A percentile compares a stretch with the other conserved stretches of the same genome.
These are phyloP conservation scores for Trichomonas vaginalis DNA, from an alignment of 208 protist species.

Conservation along the genomic window DNA sequence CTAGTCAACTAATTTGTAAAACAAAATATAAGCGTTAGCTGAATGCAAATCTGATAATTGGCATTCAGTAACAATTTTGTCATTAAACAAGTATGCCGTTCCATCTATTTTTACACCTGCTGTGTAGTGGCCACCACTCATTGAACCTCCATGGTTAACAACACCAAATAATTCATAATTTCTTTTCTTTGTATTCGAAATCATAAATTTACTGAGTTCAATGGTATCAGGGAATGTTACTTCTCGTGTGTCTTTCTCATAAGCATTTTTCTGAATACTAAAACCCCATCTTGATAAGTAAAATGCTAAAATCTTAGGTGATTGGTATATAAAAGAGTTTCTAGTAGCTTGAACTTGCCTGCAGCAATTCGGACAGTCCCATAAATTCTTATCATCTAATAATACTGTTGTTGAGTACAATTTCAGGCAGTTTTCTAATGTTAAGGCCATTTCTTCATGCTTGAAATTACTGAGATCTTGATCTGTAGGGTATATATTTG, in stretches of 20 bases:
- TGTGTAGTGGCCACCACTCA: not conserved
- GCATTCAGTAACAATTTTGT: not conserved
- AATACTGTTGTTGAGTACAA: not conserved
- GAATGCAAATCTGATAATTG: not conserved
- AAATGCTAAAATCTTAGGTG: not conserved
- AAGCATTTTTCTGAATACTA: not conserved
- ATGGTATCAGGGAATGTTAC: not conserved
- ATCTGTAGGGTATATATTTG: not conserved
- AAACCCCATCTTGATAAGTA: not conserved
- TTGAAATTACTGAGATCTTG: not conserved
- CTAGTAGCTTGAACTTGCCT: not conserved
- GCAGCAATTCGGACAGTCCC: not conserved
- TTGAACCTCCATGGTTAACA: not conserved
- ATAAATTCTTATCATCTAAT: not conserved
- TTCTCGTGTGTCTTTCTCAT: not conserved
- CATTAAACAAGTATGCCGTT: not conserved
- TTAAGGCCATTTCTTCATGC: too few relatives aligned
- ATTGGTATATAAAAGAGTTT: not conserved
- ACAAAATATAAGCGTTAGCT: not conserved
- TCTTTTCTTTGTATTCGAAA: not conserved
- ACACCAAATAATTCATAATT: not conserved
- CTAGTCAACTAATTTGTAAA: not conserved
- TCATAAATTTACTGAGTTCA: not conserved
- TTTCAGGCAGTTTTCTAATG: not conserved
- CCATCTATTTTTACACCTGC: not conserved